Evolutionary conservation across 2,329 filamentous ascomycete genomes (phyloP).

Genomic region (Graphiopsis chlorocephala): DNA sequence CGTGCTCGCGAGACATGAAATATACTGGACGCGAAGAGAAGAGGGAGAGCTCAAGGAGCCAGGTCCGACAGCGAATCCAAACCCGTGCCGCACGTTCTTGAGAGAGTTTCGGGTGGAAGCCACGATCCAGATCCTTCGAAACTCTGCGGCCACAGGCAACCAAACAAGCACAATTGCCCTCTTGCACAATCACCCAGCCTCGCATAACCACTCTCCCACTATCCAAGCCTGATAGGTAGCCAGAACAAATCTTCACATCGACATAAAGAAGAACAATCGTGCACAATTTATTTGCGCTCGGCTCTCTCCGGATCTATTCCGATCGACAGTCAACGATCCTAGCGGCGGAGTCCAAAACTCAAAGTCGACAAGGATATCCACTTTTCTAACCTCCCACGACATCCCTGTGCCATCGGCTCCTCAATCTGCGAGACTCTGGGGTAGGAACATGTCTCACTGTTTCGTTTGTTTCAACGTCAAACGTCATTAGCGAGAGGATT

Average conservation of each 20-base stretch:
- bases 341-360: not conserved
- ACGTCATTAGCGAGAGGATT: not conserved
- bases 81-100: not conserved
- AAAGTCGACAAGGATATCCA: not conserved
- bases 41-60: not conserved
- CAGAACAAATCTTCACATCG: not conserved
- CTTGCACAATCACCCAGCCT: not conserved
- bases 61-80: not conserved
- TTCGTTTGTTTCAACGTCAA: not conserved
- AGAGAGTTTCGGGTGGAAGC: not conserved
- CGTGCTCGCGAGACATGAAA: not conserved
- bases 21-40: not conserved
- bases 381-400: not conserved
- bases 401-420: slow-evolving; percentile 24
- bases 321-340: not conserved
- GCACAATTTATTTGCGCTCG: not conserved
- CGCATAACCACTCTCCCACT: not conserved
- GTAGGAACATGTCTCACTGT: not conserved
- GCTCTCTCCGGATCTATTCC: not conserved
- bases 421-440: slow-evolving; percentile 19
- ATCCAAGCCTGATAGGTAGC: too few relatives aligned
- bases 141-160: not conserved
- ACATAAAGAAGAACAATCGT: not conserved
- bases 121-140: not conserved
- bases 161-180: not conserved